Base-by-base conservation (phyloP, 228 moss, liverwort and hornwort species). In the Sphagnum magellanicum region DNA sequence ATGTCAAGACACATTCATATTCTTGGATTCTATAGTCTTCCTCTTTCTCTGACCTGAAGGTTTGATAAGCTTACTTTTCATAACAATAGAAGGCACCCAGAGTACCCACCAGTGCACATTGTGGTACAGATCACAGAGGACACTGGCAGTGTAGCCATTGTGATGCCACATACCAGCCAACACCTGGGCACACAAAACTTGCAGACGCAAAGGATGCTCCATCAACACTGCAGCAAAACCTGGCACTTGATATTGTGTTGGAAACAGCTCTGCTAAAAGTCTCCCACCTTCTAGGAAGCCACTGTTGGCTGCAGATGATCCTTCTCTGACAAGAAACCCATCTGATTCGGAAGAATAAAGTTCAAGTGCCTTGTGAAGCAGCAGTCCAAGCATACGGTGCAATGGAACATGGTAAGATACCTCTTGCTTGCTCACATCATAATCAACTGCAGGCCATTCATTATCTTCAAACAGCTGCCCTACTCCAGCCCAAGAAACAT, bases 101-200 rank as follows among this genome's bases (percentile, higher is more conserved):
- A 32, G 32, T 32, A 71, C 76, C 74, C 81, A 95, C 95, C 95
- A 95, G 63, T 87, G 82, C 51, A 90, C 89, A 72, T 85, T 89
- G 70, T 82, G 92, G 66, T 95, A 95, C 15, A 85, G 65, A 69
- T 95, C 90, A 77, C 92, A 90, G 52, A 92, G 80, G 11, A 82
- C 72, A 79, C 75, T 90, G 49, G 87, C 89, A 58, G 90, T 74
- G 51, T 81, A 88, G 55, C 90, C 90, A 79, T 95, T 92, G 55
- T 89, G 82, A 14, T 89, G 87, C 95, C 90, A 92, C 92, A 95
- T 92, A 69, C 95, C 95, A 76, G 92, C 95, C 83, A 92, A 90
- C 61, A 95, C 95, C 76, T 95, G 90, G 48, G 92, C 95, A 71
- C 89, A 95, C 15, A 95, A 81, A 63, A 95, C 95, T 90, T 95